Percentiles rank a stretch among this genome's conserved stretches.
Conservation (phyloP, 257 asterid genomes). For the Ophiorrhiza pumila region DNA sequence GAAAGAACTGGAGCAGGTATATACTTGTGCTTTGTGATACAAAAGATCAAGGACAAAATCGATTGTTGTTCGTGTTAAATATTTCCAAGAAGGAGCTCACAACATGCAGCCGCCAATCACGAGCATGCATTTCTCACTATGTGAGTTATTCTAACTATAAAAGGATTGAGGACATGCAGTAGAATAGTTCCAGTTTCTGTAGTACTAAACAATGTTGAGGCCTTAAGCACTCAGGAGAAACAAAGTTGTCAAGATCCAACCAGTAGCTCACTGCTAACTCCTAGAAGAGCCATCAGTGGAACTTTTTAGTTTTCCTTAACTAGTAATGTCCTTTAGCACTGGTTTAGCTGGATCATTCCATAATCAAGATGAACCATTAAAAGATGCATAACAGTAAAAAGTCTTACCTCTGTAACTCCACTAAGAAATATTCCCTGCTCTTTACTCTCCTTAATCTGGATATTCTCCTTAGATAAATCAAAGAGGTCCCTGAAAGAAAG, state of each 20-base stretch:
- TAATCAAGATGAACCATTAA: conserved; percentile 4
- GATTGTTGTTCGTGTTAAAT: not conserved
- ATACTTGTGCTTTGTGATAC: not conserved
- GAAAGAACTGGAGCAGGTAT: not conserved
- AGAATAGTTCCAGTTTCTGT: not conserved
- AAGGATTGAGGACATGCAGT: not conserved
- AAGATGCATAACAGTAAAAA: not conserved
- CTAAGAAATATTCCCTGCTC: conserved; percentile 10
- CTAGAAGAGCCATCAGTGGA: too few species aligned
- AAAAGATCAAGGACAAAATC: not conserved
- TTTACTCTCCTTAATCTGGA: conserved; percentile 74
- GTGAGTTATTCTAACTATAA: too few species aligned
- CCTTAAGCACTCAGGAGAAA: not conserved
- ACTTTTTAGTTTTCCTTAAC: not conserved
- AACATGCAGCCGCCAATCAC: not conserved
- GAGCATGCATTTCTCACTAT: not conserved
- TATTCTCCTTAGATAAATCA: conserved; percentile 73
- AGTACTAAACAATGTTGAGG: not conserved
- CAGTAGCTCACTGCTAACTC: not conserved
- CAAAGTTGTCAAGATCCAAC: not conserved
- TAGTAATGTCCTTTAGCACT: not conserved
- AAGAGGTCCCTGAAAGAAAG: conserved; percentile 65
- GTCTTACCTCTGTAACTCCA: conserved; percentile 9
- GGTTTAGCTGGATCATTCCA: not conserved
- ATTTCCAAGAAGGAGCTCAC: not conserved